Base-by-base conservation (phyloP, 768 basidiomycete genomes). In the Psilocybe subaeruginosa region DNA sequence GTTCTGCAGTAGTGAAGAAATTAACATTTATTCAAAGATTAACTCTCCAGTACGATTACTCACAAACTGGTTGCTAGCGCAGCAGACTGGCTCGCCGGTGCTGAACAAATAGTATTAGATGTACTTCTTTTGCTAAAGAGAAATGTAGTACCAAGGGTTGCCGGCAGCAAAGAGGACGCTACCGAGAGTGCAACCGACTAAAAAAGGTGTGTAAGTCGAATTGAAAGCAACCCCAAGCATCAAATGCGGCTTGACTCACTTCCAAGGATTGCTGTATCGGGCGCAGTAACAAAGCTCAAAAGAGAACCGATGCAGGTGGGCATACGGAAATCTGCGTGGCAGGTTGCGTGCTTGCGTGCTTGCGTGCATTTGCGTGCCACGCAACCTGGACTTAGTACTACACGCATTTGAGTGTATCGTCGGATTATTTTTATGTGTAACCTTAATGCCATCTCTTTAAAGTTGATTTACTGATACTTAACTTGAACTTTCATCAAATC, bases 1-100 rank as follows among this genome's bases (percentile, higher is more conserved):
- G 30, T 49, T 55, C 66, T 66, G 54, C 30, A 29, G 35, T n/a
- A 1, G 46, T 23, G 6, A 47, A 16, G 11, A 31, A 19, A 12
- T 55, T 16, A 35, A 35, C 3, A 19, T 8, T 4, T 4, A 49
- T 17, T n/a, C 9, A 11, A 29, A 49, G 17, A 4, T 29, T 17
- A 4, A 29, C 17, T 3, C 47, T 23, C 16, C 12, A 19, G 31
- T 30, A 9, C 7, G 2, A 17, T 27, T 23, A 60, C 66, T 65
- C 63, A 66, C 66, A 59, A 69, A 69, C 8, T 47, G 16, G 60
- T 69, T 69, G 12, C 43, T 46, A 31, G 64, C 55, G 67, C 70
- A 71, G 61, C 70, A 71, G 54, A 60, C 68, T 3, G 67, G 52
- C 56, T 71, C 68, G 19, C 39, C 33, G 35, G 60, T 33, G 63